These are phyloP conservation scores for Solanum bulbocastanum DNA, from an alignment of 257 asterid genomes.

Conservation along the genomic window DNA sequence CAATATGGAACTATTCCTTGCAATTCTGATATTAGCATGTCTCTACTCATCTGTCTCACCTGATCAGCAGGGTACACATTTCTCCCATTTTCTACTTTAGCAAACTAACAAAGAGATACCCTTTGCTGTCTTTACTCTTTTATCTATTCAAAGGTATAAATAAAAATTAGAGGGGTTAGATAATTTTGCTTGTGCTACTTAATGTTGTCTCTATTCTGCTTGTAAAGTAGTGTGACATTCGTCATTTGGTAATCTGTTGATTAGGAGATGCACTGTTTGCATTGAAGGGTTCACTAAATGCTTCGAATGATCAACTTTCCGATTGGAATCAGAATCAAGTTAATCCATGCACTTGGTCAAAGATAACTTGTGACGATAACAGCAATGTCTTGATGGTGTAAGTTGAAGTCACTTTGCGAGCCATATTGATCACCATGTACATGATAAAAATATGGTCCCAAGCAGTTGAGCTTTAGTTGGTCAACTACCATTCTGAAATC, in stretches of 20 bases:
- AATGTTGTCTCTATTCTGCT: background rate
- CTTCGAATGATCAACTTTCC: conserved; percentile 50
- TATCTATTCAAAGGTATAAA: background rate
- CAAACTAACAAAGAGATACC: background rate
- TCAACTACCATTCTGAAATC: background rate
- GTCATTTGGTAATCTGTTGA: background rate
- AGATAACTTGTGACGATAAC: conserved; percentile 50
- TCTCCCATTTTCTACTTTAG: background rate
- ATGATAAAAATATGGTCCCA: background rate
- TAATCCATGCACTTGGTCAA: conserved; percentile 93
- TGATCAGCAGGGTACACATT: conserved; percentile 24
- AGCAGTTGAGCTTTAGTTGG: background rate
- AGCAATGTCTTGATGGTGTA: conserved; percentile 62
- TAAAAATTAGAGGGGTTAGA: background rate
- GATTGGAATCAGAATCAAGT: conserved; percentile 81
- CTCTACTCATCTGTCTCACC: conserved; percentile 19
- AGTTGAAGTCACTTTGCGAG: conserved; percentile 5
- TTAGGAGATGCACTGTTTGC: conserved; percentile 72
- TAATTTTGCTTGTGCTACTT: background rate
- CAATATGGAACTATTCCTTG: conserved; percentile 18
- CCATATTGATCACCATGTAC: background rate
- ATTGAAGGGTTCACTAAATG: conserved; percentile 56
- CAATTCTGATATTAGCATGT: conserved; percentile 7
- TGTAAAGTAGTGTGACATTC: background rate
- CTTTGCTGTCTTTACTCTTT: background rate